phyloP scores from a whole-genome alignment of 495 filamentous ascomycete genomes.

The Cenococcum geophilum region DNA sequence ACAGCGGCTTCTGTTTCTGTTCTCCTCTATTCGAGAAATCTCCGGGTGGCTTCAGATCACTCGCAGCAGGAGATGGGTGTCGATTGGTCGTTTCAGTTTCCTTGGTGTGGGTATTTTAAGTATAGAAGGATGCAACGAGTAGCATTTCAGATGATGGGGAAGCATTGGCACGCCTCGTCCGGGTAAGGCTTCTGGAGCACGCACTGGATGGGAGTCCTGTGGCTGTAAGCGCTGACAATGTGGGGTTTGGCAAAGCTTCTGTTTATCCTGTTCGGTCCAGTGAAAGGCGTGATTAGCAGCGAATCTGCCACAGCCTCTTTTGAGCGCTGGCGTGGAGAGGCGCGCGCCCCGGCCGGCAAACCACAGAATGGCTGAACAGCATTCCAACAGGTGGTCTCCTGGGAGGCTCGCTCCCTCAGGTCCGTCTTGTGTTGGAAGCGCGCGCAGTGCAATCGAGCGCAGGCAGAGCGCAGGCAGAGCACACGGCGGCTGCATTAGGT shows the following conservation, averaged over 20 bases:
- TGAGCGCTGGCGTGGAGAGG: slow-evolving; percentile 29
- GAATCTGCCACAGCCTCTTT: slow-evolving; percentile 27
- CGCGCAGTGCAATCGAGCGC: slow-evolving; percentile 16
- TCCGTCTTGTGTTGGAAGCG: slow-evolving; percentile 26
- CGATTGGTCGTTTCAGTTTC: not conserved
- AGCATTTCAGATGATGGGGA: slow-evolving; percentile 7
- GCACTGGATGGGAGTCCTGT: slow-evolving; percentile 20
- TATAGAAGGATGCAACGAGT: slow-evolving; percentile 11
- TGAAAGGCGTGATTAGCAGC: slow-evolving; percentile 23
- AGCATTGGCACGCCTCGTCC: slow-evolving; percentile 20
- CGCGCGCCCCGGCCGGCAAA: slow-evolving; percentile 24
- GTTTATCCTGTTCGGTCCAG: slow-evolving; percentile 12
- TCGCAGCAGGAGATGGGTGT: slow-evolving; percentile 16
- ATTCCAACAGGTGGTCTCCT: slow-evolving; percentile 18
- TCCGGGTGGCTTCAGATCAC: slow-evolving; percentile 24
- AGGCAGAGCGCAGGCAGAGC: slow-evolving; percentile 8
- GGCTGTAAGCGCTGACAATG: slow-evolving; percentile 26
- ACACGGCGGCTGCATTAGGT: slow-evolving; percentile 24
- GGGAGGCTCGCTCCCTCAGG: slow-evolving; percentile 14
- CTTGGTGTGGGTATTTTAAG: not conserved
- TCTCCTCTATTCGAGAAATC: slow-evolving; percentile 11
- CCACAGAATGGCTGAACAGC: slow-evolving; percentile 20
- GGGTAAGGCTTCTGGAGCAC: slow-evolving; percentile 8
- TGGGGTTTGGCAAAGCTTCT: slow-evolving; percentile 22
- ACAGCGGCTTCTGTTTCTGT: not conserved